These are phyloP conservation scores for Lepiota brunneoincarnata DNA, from an alignment of 768 basidiomycete genomes.

Conservation along the genomic window DNA sequence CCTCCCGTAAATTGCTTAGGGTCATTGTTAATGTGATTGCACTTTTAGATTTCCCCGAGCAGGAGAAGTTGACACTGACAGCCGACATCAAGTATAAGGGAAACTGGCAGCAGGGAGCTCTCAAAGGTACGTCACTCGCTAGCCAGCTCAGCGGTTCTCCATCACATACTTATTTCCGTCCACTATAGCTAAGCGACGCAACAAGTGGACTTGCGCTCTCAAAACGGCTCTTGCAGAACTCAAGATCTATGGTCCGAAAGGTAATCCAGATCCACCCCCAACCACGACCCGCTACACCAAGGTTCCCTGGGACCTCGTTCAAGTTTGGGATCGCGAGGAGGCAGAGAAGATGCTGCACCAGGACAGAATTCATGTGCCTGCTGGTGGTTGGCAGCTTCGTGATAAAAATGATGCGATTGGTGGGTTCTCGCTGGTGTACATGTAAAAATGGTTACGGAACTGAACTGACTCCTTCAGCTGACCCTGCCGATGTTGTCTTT, in stretches of 20 bases:
- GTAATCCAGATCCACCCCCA: conserved; percentile 54
- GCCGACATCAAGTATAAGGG: conserved; percentile 89
- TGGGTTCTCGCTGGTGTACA: conserved; percentile 23
- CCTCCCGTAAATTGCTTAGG: not conserved
- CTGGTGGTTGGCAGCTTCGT: conserved; percentile 49
- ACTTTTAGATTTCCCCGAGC: conserved; percentile 69
- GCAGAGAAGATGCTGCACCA: conserved; percentile 19
- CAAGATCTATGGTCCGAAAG: conserved; percentile 65
- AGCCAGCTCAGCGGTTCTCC: not conserved
- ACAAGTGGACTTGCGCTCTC: conserved; percentile 91
- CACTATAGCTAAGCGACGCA: conserved; percentile 64
- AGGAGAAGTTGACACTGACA: conserved; percentile 71
- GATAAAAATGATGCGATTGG: conserved; percentile 51
- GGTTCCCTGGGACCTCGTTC: conserved; percentile 69
- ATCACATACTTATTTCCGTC: conserved; percentile 14
- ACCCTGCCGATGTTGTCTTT: conserved; percentile 42
- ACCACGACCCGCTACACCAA: conserved; percentile 59
- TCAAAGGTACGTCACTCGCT: conserved; percentile 47
- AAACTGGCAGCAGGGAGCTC: conserved; percentile 77
- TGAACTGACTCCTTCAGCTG: conserved; percentile 15
- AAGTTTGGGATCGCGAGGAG: conserved; percentile 36
- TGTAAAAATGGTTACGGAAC: not conserved
- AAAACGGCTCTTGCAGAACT: conserved; percentile 69
- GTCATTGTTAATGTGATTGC: conserved; percentile 7
- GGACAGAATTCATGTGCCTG: conserved; percentile 20